These are phyloP conservation scores for Metschnikowia borealis DNA, from an alignment of 805 yeast species.

Conservation along the genomic window DNA sequence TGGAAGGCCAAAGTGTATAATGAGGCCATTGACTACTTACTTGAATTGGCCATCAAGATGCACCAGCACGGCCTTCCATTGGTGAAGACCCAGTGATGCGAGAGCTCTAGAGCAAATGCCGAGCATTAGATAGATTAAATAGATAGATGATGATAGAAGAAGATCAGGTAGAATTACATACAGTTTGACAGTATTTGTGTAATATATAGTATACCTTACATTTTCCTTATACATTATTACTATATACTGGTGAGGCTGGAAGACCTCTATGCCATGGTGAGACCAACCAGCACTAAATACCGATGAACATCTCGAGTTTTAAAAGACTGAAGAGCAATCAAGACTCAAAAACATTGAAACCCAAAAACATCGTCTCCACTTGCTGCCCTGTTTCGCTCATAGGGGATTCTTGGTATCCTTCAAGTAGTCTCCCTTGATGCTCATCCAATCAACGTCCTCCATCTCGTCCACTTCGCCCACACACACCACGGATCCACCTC, in stretches of 20 bases:
- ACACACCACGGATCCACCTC: conserved; percentile 59
- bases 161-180: too few species aligned
- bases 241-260: neutral
- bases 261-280: neutral
- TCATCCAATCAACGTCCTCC: conserved; percentile 41
- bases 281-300: neutral
- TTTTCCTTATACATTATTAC: neutral
- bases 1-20: conserved; percentile 92
- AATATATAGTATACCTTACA: neutral
- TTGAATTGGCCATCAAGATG: conserved; percentile 85
- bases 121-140: too few species aligned
- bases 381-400: conserved; percentile 7
- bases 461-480: conserved; percentile 51
- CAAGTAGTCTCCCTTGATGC: conserved; percentile 27
- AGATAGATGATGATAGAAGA: too few species aligned
- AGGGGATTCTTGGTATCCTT: conserved; percentile 41
- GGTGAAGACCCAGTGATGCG: conserved; percentile 14
- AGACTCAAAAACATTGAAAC: neutral
- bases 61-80: conserved; percentile 62
- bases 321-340: too few species aligned
- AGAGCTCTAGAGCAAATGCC: too few species aligned
- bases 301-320: too few species aligned
- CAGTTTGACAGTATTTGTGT: too few species aligned
- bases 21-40: conserved; percentile 86
- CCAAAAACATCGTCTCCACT: neutral